Base-by-base conservation (phyloP, 1,284 basidiomycete genomes). In the Quambalaria eucalypti region DNA sequence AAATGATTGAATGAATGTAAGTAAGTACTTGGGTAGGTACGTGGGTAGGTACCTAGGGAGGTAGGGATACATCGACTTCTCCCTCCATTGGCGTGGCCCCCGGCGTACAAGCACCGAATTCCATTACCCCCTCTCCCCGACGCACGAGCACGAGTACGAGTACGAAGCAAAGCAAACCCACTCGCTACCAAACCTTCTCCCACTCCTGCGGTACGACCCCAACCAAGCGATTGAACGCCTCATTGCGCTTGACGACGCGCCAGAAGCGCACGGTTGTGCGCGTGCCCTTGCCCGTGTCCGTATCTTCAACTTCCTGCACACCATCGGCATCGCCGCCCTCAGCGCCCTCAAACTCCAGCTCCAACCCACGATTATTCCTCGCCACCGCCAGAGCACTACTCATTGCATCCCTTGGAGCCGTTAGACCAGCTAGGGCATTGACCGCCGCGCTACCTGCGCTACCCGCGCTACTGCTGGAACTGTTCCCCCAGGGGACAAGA, bases 171-270 rank as follows among this genome's bases (percentile, higher is more conserved):
- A n/a, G n/a, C n/a, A n/a, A n/a, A n/a, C n/a, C n/a, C n/a, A n/a
- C n/a, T n/a, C n/a, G n/a, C n/a, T n/a, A n/a, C n/a, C n/a, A 28
- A 12, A 33, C 28, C 39, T 51, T 36, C 21, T 26, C 12, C 53
- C 53, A 55, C 12, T 38, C 23, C 30, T 40, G 53, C 6, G 53
- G 48, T 21, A 44, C 47, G 8, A 55, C 23, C 19, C 50, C 53
- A 1, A 55, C 28, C 28, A 55, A 23, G 4, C 48, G 44, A 40
- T 55, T 55, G 33, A 55, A 55, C n/a, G 46, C 44, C 29, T 53
- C 51, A 28, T 55, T 44, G 2, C 53, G 21, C 16, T 28, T 28
- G 14, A 23, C 36, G 4, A 55, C 50, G 28, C 28, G 52, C 14
- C 23, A 55, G n/a, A 55, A 55, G 16, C 9, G 9, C 10, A 40